Percentiles rank a stretch among this genome's conserved stretches.
These are phyloP conservation scores for Schizosaccharomyces lindneri DNA, from an alignment of 805 yeast genomes.

Conservation along the genomic window DNA sequence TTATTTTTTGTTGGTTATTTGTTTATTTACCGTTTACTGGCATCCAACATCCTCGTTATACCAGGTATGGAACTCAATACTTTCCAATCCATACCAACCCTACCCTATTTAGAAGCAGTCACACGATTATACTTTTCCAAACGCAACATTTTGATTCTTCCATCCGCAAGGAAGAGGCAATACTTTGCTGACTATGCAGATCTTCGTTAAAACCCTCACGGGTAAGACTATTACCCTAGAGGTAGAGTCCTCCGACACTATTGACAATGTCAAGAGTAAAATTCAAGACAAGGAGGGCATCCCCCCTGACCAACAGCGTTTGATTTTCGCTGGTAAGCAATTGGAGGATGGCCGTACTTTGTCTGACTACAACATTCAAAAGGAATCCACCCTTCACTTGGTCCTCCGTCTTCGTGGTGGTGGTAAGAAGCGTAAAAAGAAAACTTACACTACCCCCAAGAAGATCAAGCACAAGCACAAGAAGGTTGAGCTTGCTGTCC, in stretches of 20 bases:
- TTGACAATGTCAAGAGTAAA: slow-evolving; percentile 89
- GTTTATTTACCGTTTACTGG: too few relatives aligned
- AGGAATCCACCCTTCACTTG: slow-evolving; percentile 88
- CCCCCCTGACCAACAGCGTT: slow-evolving; percentile 94
- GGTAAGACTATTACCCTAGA: slow-evolving; percentile 77
- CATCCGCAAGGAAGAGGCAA: slow-evolving; percentile 2
- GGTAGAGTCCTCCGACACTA: slow-evolving; percentile 90
- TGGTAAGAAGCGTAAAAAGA: slow-evolving; percentile 99
- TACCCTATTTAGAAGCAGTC: not conserved
- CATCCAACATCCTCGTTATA: too few relatives aligned
- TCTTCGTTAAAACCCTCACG: slow-evolving; percentile 51
- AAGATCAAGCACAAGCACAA: slow-evolving; percentile 98
- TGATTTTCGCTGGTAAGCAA: slow-evolving; percentile 47
- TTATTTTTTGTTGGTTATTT: too few relatives aligned
- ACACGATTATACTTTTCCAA: not conserved
- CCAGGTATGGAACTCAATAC: not conserved
- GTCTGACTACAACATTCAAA: slow-evolving; percentile 94
- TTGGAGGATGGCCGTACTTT: slow-evolving; percentile 63
- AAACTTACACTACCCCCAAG: slow-evolving; percentile 99
- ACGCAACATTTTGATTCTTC: not conserved
- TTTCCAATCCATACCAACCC: not conserved
- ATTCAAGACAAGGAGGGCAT: slow-evolving; percentile 95
- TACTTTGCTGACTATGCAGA: slow-evolving; percentile 3
- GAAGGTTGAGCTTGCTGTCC: slow-evolving; percentile 97
- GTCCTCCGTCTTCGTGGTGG: slow-evolving; percentile 97